Evolutionary conservation across 148 eudicot species (phyloP), one percentile per base, ranked within the genome.

Genomic region (Camellia japonica): DNA sequence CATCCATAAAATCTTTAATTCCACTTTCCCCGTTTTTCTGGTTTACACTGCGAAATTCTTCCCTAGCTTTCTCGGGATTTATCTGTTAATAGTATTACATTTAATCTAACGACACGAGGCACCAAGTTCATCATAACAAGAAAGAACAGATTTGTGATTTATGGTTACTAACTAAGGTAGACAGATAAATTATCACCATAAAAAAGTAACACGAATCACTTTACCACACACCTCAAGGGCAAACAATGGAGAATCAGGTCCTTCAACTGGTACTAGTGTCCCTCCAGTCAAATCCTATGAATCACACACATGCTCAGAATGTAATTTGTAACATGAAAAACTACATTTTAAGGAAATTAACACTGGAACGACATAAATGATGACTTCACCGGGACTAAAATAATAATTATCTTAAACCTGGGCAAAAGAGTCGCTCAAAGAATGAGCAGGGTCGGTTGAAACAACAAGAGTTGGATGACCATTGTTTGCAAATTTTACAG

Each of bases 381-480:
- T n/a, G 23, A 76, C 41, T 8, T 12, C 46, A 7, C 58, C 18
- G 38, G 16, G 44, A 46, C 66, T 7, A n/a, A 16, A 58, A 78
- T 47, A 71, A 74, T 54, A 77, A 79, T 19, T 43, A 62, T 47
- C 75, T 65, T 54, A 64, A 80, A 95, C 99, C 97, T 95, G 99
- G 6, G 99, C 97, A 84, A 95, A 95, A 79, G 97, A 95, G 83
- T 95, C 99, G 80, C 99, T 95, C 77, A 95, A 86, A 44, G 99
- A 95, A 91, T 95, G 99, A 52, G 97, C 99, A 77, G 99, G 99
- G 84, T 95, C 99, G 60, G 99, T 95, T 78, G 99, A 95, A 85
- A 95, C 99, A 78, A 95, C 97, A 71, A 95, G 85, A 78, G 99
- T 95, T 41, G 99, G 99, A 84, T 95, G 99, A 41, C 99, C 99